These are phyloP conservation scores for Phalaenopsis equestris DNA, from an alignment of 106 monocot species.

Conservation along the genomic window DNA sequence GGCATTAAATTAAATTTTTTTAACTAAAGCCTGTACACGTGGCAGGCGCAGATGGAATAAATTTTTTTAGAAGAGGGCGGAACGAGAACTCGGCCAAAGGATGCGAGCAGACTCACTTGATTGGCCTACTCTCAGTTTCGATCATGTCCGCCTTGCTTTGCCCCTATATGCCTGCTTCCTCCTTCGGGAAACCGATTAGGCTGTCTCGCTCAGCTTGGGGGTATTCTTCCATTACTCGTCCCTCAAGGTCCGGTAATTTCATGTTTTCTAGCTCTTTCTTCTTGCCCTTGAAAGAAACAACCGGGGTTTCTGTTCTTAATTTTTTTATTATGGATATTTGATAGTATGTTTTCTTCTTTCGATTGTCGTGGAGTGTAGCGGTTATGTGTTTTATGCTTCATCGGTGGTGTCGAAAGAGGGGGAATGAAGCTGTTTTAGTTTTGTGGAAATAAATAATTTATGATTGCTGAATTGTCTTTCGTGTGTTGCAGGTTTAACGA, in stretches of 20 bases:
- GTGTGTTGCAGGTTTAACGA: background rate
- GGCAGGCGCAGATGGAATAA: no score
- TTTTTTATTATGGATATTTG: background rate
- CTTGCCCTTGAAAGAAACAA: background rate
- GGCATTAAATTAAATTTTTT: no score
- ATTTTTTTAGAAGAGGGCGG: no score
- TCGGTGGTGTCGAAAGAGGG: background rate
- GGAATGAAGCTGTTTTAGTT: background rate
- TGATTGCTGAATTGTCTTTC: background rate
- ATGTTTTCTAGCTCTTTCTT: background rate
- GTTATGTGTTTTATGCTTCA: background rate
- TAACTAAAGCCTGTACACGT: no score
- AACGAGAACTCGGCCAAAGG: background rate
- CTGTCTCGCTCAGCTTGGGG: background rate
- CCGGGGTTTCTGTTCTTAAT: background rate
- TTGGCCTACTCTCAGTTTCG: background rate
- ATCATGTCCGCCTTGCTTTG: background rate
- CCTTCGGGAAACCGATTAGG: background rate
- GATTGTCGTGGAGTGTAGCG: background rate
- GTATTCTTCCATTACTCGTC: background rate
- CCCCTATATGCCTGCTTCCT: background rate
- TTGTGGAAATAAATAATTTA: background rate
- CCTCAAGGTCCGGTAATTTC: constrained; percentile 1
- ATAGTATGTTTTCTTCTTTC: background rate
- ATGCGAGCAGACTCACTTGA: no score